phyloP scores from a whole-genome alignment of 306 rosid genomes.

The Phaseolus lunatus region DNA sequence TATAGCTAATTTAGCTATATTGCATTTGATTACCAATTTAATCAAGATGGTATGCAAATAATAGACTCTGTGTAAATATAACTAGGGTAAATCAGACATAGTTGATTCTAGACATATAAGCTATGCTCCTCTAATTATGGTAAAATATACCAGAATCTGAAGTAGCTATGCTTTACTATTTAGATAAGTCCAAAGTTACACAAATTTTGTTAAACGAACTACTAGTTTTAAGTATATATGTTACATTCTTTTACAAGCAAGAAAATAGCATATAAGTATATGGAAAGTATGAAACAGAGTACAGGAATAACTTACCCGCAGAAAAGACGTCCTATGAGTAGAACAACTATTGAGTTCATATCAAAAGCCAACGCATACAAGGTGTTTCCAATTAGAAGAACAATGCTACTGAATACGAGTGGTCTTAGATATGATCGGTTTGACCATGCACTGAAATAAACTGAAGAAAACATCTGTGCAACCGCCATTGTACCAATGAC shows the following conservation, averaged over 20 bases:
- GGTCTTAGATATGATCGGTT: conserved; percentile 87
- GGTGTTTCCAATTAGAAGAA: conserved; percentile 79
- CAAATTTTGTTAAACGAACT: conserved; percentile 4
- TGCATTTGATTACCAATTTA: background rate
- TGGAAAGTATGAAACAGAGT: background rate
- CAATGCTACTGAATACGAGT: conserved; percentile 86
- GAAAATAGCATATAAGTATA: background rate
- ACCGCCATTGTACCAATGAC: conserved; percentile 98
- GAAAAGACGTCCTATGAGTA: conserved; percentile 85
- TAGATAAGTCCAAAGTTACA: background rate
- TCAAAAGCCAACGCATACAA: conserved; percentile 95
- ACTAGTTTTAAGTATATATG: background rate
- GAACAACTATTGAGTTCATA: conserved; percentile 77
- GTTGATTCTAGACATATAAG: background rate
- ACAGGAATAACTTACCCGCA: conserved; percentile 75
- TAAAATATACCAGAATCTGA: conserved; percentile 17
- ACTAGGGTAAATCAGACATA: background rate
- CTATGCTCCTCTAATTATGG: background rate
- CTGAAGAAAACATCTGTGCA: conserved; percentile 93
- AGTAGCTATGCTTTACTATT: background rate
- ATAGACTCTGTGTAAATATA: background rate
- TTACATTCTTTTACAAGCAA: background rate
- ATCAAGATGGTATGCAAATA: background rate
- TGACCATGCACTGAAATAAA: conserved; percentile 99
- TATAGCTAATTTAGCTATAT: conserved; percentile 10